Evolutionary conservation across 1,284 basidiomycete species (phyloP), one percentile per base, ranked within the genome.

Genomic region (Ceratobasidium sp.): DNA sequence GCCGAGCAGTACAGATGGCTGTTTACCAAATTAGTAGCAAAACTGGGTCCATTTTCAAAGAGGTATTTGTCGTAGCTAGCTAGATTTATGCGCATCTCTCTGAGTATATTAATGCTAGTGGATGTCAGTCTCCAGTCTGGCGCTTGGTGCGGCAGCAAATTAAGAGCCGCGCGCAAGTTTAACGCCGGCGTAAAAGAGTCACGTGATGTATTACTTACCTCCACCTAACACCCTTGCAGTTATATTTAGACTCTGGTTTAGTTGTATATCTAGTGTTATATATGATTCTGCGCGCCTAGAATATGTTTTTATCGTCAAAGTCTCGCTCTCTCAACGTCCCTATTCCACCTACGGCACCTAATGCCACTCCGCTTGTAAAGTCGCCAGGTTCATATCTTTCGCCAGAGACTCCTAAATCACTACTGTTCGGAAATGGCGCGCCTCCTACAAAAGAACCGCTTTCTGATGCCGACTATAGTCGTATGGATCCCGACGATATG

Each of bases 401-500:
- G 18, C 76, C 76, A 15, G 76, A 77, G 39, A 77, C 64, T 46
- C 44, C 64, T 18, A 77, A 77, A 40, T 51, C 76, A 9, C 20
- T 67, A 55, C 28, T 77, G 13, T 49, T 77, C 15, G 76, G 66
- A n/a, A 77, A 28, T 69, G 42, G 55, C 26, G 44, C 51, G n/a
- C n/a, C 49, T 60, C 18, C 63, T 49, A 60, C 42, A 67, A 77
- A 67, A 69, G 76, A 63, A 13, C 20, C 56, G 20, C 63, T 76
- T 28, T 58, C 58, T 53, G 73, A 83, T 79, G 42, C 82, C 10
- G 81, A 83, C 69, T 58, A 82, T n/a, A 82, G 81, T 56, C 79
- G 84, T 72, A 83, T 92, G 79, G 91, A 94, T 82, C 92, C 95
- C 0, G 95, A 97, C 84, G 94, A 95, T 78, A 86, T 97, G 76